Evolutionary conservation across 768 basidiomycete species (phyloP).

Genomic region (Serendipita sp.): DNA sequence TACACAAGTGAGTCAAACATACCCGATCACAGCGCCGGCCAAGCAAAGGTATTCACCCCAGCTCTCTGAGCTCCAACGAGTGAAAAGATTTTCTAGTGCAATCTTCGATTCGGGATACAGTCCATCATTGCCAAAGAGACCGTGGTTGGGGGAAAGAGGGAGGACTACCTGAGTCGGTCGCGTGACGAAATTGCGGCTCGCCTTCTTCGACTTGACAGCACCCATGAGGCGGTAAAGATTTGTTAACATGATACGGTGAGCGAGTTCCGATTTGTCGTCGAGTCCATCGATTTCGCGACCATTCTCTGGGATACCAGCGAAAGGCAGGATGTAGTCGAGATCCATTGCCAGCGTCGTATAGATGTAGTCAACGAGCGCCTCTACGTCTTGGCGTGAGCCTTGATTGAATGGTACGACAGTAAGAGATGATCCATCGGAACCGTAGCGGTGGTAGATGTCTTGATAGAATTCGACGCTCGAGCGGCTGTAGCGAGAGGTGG

Average conservation of each 20-base stretch:
- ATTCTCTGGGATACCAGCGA: slow-evolving; percentile 96
- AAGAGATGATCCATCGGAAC: slow-evolving; percentile 88
- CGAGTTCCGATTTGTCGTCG: slow-evolving; percentile 94
- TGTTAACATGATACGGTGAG: slow-evolving; percentile 96
- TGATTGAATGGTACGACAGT: slow-evolving; percentile 99
- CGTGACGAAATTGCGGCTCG: slow-evolving; percentile 88
- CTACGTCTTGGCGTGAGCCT: slow-evolving; percentile 95
- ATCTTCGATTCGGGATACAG: slow-evolving; percentile 98
- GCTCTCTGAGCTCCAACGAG: slow-evolving; percentile 93
- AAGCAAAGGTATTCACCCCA: slow-evolving; percentile 99
- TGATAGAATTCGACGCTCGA: slow-evolving; percentile 97
- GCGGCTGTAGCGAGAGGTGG: slow-evolving; percentile 93
- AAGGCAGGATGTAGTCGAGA: slow-evolving; percentile 95
- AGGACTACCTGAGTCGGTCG: slow-evolving; percentile 97
- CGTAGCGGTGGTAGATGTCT: slow-evolving; percentile 88
- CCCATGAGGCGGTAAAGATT: slow-evolving; percentile 93
- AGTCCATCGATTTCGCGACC: slow-evolving; percentile 95
- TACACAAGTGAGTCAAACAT: slow-evolving; percentile 17
- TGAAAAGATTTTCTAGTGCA: slow-evolving; percentile 92
- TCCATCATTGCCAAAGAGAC: slow-evolving; percentile 93
- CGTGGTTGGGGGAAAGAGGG: slow-evolving; percentile 95
- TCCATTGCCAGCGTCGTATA: slow-evolving; percentile 91
- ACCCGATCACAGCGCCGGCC: slow-evolving; percentile 97
- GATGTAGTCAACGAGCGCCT: slow-evolving; percentile 95
- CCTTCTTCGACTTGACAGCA: slow-evolving; percentile 96